Percentiles rank a stretch among this genome's conserved stretches.
phyloP scores from a whole-genome alignment of 345 rosid species.

The Eucalyptus erythrocorys region DNA sequence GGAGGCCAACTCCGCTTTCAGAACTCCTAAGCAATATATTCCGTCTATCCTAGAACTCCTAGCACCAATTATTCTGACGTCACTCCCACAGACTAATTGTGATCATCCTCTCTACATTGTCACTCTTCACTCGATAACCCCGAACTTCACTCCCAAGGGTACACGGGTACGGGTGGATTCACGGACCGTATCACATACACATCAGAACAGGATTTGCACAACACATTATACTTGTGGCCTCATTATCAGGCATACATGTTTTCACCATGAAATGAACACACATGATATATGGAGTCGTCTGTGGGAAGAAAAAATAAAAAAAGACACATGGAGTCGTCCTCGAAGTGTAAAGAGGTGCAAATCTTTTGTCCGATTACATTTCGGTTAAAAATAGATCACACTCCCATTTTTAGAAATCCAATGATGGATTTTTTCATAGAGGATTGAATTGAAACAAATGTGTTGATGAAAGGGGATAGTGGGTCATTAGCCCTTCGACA shows the following conservation, averaged over 20 bases:
- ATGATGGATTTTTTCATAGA: background rate
- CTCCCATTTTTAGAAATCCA: rapidly evolving
- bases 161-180: no score
- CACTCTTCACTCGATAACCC: no score
- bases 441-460: background rate
- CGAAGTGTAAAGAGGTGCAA: background rate
- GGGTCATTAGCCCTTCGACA: background rate
- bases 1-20: no score
- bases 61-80: no score
- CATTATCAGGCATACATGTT: background rate
- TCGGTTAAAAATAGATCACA: background rate
- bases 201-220: rapidly evolving
- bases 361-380: background rate
- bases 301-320: no score
- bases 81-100: no score
- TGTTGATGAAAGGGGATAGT: background rate
- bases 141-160: no score
- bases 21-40: no score
- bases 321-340: background rate
- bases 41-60: no score
- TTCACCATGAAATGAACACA: background rate
- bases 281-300: background rate
- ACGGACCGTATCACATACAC: no score
- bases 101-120: no score
- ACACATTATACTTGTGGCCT: background rate